Conservation (phyloP, 495 filamentous ascomycete species). For the Aspergillus incahuasiensis region DNA sequence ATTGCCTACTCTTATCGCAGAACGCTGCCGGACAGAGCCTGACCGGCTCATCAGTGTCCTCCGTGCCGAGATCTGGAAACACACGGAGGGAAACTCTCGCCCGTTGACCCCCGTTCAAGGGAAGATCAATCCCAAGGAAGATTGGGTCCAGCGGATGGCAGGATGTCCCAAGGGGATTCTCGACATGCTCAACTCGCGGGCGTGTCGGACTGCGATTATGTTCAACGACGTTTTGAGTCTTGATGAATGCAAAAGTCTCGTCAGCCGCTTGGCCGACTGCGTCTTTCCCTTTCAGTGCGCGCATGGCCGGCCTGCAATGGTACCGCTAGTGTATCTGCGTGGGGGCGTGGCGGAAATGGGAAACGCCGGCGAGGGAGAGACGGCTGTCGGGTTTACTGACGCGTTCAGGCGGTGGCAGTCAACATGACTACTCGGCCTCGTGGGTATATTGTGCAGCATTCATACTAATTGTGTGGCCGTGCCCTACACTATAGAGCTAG, state of each 20-base stretch:
- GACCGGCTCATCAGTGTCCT: slow-evolving; percentile 64
- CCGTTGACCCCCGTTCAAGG: not conserved
- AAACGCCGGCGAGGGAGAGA: not conserved
- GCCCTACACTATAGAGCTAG: no score
- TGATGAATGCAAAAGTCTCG: slow-evolving; percentile 61
- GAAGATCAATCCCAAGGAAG: not conserved
- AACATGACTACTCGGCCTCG: not conserved
- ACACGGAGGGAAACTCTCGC: slow-evolving; percentile 28
- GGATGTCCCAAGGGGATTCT: slow-evolving; percentile 73
- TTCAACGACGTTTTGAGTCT: slow-evolving; percentile 76
- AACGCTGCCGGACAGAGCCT: slow-evolving; percentile 69
- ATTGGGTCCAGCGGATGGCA: slow-evolving; percentile 57
- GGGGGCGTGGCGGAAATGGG: not conserved
- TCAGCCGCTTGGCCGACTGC: slow-evolving; percentile 59
- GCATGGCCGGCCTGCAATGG: slow-evolving; percentile 75
- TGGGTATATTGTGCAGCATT: not conserved
- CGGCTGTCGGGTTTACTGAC: slow-evolving; percentile 11
- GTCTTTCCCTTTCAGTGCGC: slow-evolving; percentile 92
- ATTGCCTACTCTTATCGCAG: slow-evolving; percentile 68
- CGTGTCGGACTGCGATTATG: slow-evolving; percentile 92
- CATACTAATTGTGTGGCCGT: no score
- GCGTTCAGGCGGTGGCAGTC: slow-evolving; percentile 21
- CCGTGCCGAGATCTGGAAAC: slow-evolving; percentile 67
- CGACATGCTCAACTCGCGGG: slow-evolving; percentile 83
- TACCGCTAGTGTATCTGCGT: slow-evolving; percentile 61